Evolutionary conservation across 257 asterid genomes (phyloP), one percentile per base, ranked within the genome.

Genomic region (Buddleja alternifolia): DNA sequence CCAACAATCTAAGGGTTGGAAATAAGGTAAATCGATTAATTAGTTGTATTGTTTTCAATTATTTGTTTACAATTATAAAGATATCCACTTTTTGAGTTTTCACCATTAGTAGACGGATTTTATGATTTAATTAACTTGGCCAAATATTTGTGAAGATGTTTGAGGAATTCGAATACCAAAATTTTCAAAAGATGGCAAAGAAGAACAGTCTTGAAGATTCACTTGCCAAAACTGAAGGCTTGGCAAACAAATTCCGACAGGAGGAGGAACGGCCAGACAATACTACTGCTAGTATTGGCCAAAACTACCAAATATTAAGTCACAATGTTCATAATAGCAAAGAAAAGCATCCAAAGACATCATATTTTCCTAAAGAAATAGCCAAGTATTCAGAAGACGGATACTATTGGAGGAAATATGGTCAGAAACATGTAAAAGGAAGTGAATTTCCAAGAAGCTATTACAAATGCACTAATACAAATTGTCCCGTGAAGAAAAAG

Each of bases 351-450:
- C 77, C 68, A 20, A 84, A 70, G 74, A 72, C 47, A 15, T 41
- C 71, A 17, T 23, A 52, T 16, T 8, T 76, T 47, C 52, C 73
- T n/a, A 57, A 68, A 65, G 83, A 74, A 66, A 62, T 54, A 46
- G 66, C 81, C 3, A 76, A 73, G 29, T 66, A 60, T 14, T 60
- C 88, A 10, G 89, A 79, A 16, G 97, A 90, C 60, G 97, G 97
- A 40, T 90, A 71, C 81, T 71, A 60, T 15, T 90, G 97, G 95
- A 78, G 92, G 17, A 90, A 90, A 64, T 90, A 90, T 29, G 97
- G 97, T 24, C 97, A 88, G 67, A 90, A 90, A 67, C 90, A 82
- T 12, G 97, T 90, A 9, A 90, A 90, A 71, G 96, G 92, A 11
- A 88, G 96, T 66, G 90, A 88, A 42, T 86, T 29, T 64, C 95